These are phyloP conservation scores for Phytophthora lateralis DNA, from an alignment of 352 stramenopile genomes.

Conservation along the genomic window DNA sequence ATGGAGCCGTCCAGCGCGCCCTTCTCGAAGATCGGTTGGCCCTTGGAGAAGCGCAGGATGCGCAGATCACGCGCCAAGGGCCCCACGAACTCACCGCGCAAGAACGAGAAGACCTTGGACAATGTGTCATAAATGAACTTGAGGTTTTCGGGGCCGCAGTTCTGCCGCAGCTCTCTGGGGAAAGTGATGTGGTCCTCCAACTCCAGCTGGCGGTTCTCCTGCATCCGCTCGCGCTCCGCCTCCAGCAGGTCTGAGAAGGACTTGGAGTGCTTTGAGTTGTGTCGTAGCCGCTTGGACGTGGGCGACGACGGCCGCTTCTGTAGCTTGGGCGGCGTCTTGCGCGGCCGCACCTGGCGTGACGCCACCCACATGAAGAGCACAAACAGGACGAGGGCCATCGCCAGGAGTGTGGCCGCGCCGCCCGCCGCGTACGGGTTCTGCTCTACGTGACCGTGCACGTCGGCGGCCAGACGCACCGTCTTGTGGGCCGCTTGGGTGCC, in stretches of 20 bases:
- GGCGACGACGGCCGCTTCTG: conserved; percentile 59
- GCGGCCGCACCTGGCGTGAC: conserved; percentile 76
- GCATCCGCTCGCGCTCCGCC: conserved; percentile 61
- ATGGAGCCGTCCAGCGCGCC: conserved; percentile 78
- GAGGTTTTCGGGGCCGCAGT: conserved; percentile 72
- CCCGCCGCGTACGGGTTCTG: conserved; percentile 55
- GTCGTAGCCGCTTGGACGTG: conserved; percentile 72
- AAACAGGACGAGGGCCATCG: conserved; percentile 48
- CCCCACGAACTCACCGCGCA: conserved; percentile 71
- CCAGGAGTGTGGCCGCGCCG: conserved; percentile 48
- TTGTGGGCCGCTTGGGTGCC: conserved; percentile 27
- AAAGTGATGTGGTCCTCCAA: conserved; percentile 73
- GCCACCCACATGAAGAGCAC: conserved; percentile 84
- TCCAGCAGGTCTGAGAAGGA: conserved; percentile 75
- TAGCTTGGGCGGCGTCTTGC: conserved; percentile 40
- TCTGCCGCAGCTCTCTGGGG: conserved; percentile 55
- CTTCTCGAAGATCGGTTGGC: conserved; percentile 60
- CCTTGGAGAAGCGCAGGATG: conserved; percentile 54
- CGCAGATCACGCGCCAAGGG: conserved; percentile 61
- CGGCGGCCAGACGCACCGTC: conserved; percentile 19
- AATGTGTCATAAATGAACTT: conserved; percentile 84
- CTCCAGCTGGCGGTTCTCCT: conserved; percentile 67
- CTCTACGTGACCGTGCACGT: conserved; percentile 29
- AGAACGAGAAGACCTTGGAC: conserved; percentile 82
- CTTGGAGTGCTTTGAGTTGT: conserved; percentile 63